Evolutionary conservation across 345 rosid species (phyloP).

Genomic region (Hypericum perforatum): DNA sequence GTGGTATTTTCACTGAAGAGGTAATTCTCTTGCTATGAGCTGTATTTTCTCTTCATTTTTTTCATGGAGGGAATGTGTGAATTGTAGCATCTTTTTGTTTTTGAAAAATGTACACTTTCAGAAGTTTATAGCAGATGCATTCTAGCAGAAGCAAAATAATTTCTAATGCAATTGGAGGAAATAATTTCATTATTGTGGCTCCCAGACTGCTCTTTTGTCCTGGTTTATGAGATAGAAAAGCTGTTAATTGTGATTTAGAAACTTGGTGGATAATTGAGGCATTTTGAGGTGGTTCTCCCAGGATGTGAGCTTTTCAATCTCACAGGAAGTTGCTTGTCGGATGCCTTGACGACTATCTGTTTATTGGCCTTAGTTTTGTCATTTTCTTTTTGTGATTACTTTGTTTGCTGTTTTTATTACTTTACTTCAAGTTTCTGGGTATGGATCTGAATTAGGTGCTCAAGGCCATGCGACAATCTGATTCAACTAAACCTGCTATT

Average conservation of each 20-base stretch:
- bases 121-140: too few relatives aligned
- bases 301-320: too few relatives aligned
- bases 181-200: too few relatives aligned
- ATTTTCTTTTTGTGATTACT: not conserved
- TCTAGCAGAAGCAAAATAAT: too few relatives aligned
- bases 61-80: not conserved
- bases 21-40: slow-evolving; percentile 24
- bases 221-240: too few relatives aligned
- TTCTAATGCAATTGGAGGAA: too few relatives aligned
- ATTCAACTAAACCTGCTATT: slow-evolving; percentile 78
- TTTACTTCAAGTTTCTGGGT: slow-evolving; percentile 8
- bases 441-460: slow-evolving; percentile 56
- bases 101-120: not conserved
- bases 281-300: too few relatives aligned
- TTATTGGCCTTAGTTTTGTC: slow-evolving; percentile 4
- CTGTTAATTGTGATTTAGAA: too few relatives aligned
- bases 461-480: slow-evolving; percentile 77
- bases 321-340: too few relatives aligned
- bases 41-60: not conserved
- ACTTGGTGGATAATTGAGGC: too few relatives aligned
- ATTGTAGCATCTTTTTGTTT: not conserved
- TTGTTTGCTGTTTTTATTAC: not conserved
- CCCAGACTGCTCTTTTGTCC: too few relatives aligned
- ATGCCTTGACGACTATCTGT: not conserved
- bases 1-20: slow-evolving; percentile 82